A percentile compares a stretch with the other conserved stretches of the same genome.
Conservation (phyloP, 176 grass and related monocot species). For the sorghum (Sorghum bicolor) region DNA sequence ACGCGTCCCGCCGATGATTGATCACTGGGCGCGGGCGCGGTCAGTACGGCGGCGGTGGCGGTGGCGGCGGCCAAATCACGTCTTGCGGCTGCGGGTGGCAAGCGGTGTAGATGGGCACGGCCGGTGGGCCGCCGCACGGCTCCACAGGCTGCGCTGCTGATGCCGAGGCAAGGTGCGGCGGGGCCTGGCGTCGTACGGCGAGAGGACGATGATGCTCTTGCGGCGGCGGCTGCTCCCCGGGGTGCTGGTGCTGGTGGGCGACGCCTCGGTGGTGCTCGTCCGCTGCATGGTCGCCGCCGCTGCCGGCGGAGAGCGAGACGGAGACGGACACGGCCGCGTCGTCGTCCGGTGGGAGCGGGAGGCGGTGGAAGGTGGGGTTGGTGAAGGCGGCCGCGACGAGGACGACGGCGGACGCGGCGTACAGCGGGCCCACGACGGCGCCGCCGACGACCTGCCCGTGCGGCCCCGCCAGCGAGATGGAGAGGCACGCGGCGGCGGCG, state of each 20-base stretch:
- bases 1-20: conserved; percentile 14
- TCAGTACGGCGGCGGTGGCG: conserved; percentile 49
- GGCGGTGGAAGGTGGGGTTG: conserved; percentile 88
- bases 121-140: conserved; percentile 31
- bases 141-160: conserved; percentile 29
- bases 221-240: neutral
- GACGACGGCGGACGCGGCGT: conserved; percentile 66
- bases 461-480: conserved; percentile 83
- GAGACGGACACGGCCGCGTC: conserved; percentile 54
- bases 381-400: conserved; percentile 77
- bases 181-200: neutral
- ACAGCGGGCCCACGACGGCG: conserved; percentile 58
- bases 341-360: conserved; percentile 68
- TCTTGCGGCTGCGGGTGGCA: conserved; percentile 57
- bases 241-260: neutral
- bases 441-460: conserved; percentile 94
- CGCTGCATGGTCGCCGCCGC: conserved; percentile 17
- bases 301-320: conserved; percentile 44
- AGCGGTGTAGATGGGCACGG: conserved; percentile 55
- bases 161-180: conserved; percentile 27
- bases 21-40: neutral
- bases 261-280: conserved; percentile 41
- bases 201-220: conserved; percentile 26
- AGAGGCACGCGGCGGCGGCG: conserved; percentile 33
- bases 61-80: conserved; percentile 60